phyloP scores from a whole-genome alignment of 2,329 filamentous ascomycete species.

The Alternaria gaisen region DNA sequence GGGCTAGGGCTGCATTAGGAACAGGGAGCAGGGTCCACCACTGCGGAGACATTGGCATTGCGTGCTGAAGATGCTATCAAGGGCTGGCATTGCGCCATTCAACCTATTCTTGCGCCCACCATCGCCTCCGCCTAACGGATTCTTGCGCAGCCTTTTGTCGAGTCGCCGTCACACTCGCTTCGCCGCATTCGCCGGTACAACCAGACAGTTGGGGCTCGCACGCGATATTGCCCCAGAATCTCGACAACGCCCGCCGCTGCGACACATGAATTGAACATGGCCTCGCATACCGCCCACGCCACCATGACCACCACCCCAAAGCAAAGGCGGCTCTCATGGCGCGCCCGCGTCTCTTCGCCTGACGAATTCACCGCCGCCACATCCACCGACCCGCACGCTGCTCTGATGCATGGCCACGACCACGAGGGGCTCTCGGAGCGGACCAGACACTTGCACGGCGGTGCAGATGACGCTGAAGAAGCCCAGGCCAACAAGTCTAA shows the following conservation, averaged over 20 bases:
- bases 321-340: slow-evolving; percentile 42
- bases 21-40: slow-evolving; percentile 1
- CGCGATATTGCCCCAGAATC: slow-evolving; percentile 29
- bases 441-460: slow-evolving; percentile 40
- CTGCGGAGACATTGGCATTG: slow-evolving; percentile 14
- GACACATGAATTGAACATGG: slow-evolving; percentile 29
- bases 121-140: slow-evolving; percentile 3
- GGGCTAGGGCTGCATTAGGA: background rate
- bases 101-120: slow-evolving; percentile 1
- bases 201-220: slow-evolving; percentile 28
- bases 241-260: slow-evolving; percentile 30
- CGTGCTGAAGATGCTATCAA: slow-evolving; percentile 26
- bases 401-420: slow-evolving; percentile 50
- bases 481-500: slow-evolving; percentile 56
- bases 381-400: slow-evolving; percentile 42
- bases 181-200: slow-evolving; percentile 6
- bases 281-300: slow-evolving; percentile 39
- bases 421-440: slow-evolving; percentile 45
- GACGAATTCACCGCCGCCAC: slow-evolving; percentile 22
- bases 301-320: slow-evolving; percentile 17
- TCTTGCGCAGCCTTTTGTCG: slow-evolving; percentile 14
- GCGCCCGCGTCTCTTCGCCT: slow-evolving; percentile 30
- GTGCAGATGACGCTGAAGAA: slow-evolving; percentile 37
- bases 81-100: slow-evolving; percentile 23
- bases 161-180: slow-evolving; percentile 7